Conservation (phyloP, 345 rosid genomes). For the Triadica sebifera region DNA sequence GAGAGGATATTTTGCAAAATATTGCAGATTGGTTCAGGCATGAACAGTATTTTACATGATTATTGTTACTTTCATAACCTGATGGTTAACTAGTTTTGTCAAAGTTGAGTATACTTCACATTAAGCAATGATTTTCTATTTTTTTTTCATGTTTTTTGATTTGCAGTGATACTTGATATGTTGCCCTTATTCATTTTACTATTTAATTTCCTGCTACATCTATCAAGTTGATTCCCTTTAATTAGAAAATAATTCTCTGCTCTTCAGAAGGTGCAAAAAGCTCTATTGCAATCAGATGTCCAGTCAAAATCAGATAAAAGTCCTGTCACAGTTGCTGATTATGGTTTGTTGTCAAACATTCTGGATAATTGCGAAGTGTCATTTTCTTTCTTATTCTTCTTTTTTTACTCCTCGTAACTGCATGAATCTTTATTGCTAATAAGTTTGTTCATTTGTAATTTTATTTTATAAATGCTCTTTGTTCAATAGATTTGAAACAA, state of each 20-base stretch:
- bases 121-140: background rate
- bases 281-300: conserved; percentile 78
- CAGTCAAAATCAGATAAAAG: conserved; percentile 83
- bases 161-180: background rate
- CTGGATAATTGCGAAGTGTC: background rate
- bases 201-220: background rate
- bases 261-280: conserved; percentile 82
- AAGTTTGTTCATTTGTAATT: background rate
- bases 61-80: background rate
- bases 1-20: background rate
- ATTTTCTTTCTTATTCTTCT: background rate
- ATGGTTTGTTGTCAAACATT: conserved; percentile 50
- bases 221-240: conserved; percentile 12
- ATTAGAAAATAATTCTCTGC: background rate
- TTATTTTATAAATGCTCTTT: background rate
- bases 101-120: background rate
- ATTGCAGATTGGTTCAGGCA: background rate
- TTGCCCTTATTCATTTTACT: background rate
- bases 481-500: background rate
- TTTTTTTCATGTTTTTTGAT: background rate
- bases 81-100: background rate
- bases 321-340: conserved; percentile 97
- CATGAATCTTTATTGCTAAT: background rate
- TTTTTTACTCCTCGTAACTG: background rate
- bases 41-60: background rate